Evolutionary conservation across 306 rosid species (phyloP), one percentile per base, ranked within the genome.

Genomic region (Inga oerstediana): DNA sequence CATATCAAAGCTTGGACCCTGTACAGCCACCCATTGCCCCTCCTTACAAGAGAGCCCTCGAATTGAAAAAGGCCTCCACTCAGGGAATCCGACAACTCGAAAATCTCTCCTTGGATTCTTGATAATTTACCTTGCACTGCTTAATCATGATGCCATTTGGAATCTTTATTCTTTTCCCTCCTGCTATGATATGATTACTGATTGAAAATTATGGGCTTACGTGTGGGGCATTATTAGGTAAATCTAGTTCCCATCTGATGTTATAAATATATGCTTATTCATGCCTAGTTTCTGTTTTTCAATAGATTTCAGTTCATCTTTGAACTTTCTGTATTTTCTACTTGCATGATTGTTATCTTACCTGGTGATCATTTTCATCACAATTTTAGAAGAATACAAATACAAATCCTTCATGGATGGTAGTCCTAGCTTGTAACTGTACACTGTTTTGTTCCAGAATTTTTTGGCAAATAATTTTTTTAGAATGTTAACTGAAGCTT

Each of bases 91-190:
- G 89, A 82, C 95, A 91, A 65, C 89, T 74, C 51, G 97, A 89
- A 88, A 89, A 90, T 69, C 93, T 75, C 74, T 86, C 97, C 35
- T 87, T 85, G 90, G 97, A 89, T 82, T 89, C 98, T 78, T 89
- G 84, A 91, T 85, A 52, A 16, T 15, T 32, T 67, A 54, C 86
- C 39, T 52, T 85, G 54, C 67, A 74, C 71, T 80, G 64, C 79
- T 61, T 61, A 58, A 82, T 39, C 80, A 77, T 74, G 24, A 73
- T 70, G 66, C 69, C 19, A 17, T 66, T 78, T 77, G 71, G 58
- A 85, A 67, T 74, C 72, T 79, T 80, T 54, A 24, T 62, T 62
- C 17, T 62, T 24, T 51, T 39, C 65, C 61, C 7, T 70, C 30
- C 49, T 78, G 69, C 80, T 10, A 61, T 79, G 61, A 58, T 59